phyloP scores from a whole-genome alignment of 139 green algal species.

The Chlorella sp. region DNA sequence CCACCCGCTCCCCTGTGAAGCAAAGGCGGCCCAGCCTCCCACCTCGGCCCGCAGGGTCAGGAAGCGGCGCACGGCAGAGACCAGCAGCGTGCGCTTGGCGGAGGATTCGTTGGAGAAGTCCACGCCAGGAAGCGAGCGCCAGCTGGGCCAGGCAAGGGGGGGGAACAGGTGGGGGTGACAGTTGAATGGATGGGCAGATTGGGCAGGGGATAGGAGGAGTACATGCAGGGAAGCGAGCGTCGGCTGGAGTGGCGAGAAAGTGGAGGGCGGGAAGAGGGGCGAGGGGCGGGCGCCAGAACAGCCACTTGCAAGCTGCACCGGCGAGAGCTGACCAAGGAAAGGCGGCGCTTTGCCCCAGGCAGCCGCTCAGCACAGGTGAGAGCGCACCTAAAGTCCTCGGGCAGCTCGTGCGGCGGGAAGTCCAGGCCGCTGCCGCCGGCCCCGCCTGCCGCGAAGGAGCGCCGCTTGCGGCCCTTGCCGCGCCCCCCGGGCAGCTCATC shows the following conservation, averaged over 20 bases:
- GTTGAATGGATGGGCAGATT: not conserved
- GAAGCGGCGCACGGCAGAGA: slow-evolving; percentile 35
- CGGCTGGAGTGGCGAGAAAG: not conserved
- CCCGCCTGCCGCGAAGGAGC: not conserved
- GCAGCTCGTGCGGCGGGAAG: slow-evolving; percentile 12
- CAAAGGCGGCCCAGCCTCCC: too few species aligned
- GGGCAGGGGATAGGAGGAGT: not conserved
- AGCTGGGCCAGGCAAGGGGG: too few species aligned
- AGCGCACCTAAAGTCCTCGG: slow-evolving; percentile 10
- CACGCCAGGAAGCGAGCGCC: slow-evolving; percentile 26
- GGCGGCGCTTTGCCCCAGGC: not conserved
- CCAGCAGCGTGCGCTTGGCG: slow-evolving; percentile 6
- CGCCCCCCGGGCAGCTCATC: not conserved
- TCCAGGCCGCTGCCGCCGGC: not conserved
- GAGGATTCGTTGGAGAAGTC: slow-evolving; percentile 6
- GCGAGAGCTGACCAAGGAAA: not conserved
- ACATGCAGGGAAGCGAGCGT: not conserved
- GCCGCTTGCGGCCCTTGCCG: not conserved
- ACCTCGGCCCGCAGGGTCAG: slow-evolving; percentile 21
- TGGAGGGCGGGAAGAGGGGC: not conserved
- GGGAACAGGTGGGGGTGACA: too few species aligned
- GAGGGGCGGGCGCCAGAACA: not conserved
- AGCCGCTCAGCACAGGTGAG: not conserved
- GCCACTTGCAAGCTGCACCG: not conserved
- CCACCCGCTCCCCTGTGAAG: too few species aligned